phyloP scores from a whole-genome alignment of 495 filamentous ascomycete species.

The Daldinia bambusicola region DNA sequence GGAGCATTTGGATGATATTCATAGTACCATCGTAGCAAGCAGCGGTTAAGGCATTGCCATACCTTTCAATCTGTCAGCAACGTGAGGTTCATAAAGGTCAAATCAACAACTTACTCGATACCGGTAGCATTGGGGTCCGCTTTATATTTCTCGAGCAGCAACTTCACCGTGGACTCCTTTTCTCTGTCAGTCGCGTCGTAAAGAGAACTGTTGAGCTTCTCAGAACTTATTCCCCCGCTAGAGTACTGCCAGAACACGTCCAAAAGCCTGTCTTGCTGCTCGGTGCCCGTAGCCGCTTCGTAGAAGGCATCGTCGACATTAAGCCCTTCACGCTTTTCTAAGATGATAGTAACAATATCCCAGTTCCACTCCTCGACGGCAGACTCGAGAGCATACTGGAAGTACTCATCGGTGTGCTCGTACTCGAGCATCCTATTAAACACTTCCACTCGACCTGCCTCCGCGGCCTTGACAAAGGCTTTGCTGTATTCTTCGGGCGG shows the following conservation, averaged over 20 bases:
- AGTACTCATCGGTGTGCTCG: constrained; percentile 38
- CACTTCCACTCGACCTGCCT: constrained; percentile 45
- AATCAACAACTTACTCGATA: constrained; percentile 39
- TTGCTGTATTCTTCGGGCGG: constrained; percentile 46
- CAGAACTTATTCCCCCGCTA: constrained; percentile 29
- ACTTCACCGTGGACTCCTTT: constrained; percentile 44
- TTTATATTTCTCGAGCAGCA: constrained; percentile 43
- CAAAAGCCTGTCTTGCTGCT: constrained; percentile 44
- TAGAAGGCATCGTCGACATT: constrained; percentile 44
- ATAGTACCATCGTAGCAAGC: constrained; percentile 47
- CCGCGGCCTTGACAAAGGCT: constrained; percentile 44
- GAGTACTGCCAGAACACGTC: constrained; percentile 44
- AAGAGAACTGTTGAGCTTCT: constrained; percentile 41
- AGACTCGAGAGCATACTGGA: constrained; percentile 43
- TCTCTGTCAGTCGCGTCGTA: constrained; percentile 49
- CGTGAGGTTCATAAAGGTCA: not conserved
- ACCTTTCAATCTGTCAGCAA: constrained; percentile 39
- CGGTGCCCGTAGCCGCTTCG: constrained; percentile 42
- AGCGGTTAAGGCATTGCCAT: constrained; percentile 48
- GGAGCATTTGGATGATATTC: constrained; percentile 44
- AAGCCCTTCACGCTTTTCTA: constrained; percentile 38
- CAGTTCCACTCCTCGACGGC: constrained; percentile 46
- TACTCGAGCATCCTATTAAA: constrained; percentile 47
- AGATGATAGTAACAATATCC: constrained; percentile 41
- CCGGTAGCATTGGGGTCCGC: constrained; percentile 48